Conservation (phyloP, 2,329 filamentous ascomycete genomes). For the Nemania diffusa region DNA sequence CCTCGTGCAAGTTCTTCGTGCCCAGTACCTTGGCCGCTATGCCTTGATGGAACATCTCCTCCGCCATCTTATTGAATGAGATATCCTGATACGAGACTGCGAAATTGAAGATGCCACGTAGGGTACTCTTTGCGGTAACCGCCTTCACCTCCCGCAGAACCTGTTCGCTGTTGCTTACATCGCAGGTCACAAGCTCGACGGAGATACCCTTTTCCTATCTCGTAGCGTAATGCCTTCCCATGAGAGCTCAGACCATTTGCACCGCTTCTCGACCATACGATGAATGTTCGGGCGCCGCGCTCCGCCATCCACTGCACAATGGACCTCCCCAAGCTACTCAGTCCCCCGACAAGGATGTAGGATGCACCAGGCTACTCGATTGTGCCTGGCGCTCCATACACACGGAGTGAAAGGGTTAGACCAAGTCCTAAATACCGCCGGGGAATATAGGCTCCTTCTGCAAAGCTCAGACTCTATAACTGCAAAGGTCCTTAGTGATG, state of each 20-base stretch:
- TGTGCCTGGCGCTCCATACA: no score
- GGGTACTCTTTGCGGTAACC: neutral
- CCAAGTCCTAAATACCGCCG: no score
- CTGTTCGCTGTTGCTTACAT: neutral
- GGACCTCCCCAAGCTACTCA: conserved; percentile 14
- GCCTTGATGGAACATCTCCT: neutral
- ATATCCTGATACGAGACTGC: conserved; percentile 13
- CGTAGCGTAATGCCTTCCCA: neutral
- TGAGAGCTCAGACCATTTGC: conserved; percentile 5
- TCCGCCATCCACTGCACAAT: conserved; percentile 11
- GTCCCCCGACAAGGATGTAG: conserved; percentile 18
- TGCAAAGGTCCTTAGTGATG: no score
- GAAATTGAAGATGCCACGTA: neutral
- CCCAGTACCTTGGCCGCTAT: neutral
- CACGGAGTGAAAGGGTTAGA: no score
- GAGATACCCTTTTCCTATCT: neutral
- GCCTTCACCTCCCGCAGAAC: neutral
- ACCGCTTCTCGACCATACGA: conserved; percentile 7
- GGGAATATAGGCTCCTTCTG: no score
- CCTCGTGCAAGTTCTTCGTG: conserved; percentile 21
- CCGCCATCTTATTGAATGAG: neutral
- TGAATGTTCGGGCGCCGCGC: conserved; percentile 13
- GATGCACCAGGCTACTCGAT: no score
- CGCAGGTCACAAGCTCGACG: neutral
- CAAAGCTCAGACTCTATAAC: no score